phyloP scores from a whole-genome alignment of 1,284 basidiomycete species.

The Cutaneotrichosporon sp. region DNA sequence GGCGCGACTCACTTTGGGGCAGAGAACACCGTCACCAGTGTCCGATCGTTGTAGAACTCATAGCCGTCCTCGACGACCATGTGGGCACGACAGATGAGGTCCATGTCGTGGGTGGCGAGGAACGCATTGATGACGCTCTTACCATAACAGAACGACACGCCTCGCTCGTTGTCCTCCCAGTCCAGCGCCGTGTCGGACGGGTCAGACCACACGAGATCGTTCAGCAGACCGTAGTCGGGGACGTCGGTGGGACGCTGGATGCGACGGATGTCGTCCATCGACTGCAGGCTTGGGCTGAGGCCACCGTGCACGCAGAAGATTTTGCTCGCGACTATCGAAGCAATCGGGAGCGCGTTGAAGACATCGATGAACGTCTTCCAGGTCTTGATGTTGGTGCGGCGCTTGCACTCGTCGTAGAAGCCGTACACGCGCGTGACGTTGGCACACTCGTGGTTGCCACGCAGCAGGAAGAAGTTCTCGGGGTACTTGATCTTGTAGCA shows the following conservation, averaged over 20 bases:
- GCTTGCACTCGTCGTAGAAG: constrained; percentile 99
- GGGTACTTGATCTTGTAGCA: constrained; percentile 99
- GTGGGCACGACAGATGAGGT: constrained; percentile 97
- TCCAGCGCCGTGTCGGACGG: constrained; percentile 96
- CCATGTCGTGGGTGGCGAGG: constrained; percentile 79
- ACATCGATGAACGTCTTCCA: constrained; percentile 99
- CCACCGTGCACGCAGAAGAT: constrained; percentile 99
- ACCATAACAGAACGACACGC: constrained; percentile 99
- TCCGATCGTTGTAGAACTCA: constrained; percentile 99
- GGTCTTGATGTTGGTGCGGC: constrained; percentile 98
- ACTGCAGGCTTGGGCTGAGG: constrained; percentile 92
- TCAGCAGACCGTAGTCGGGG: constrained; percentile 96
- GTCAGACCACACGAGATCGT: constrained; percentile 98
- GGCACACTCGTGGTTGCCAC: constrained; percentile 99
- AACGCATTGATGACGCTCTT: constrained; percentile 97
- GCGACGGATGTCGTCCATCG: constrained; percentile 98
- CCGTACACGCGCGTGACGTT: constrained; percentile 99
- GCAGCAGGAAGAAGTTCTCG: constrained; percentile 97
- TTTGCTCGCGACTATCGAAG: constrained; percentile 97
- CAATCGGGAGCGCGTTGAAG: constrained; percentile 98
- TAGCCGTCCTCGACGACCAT: constrained; percentile 99
- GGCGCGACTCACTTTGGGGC: constrained; percentile 76
- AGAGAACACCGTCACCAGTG: constrained; percentile 96
- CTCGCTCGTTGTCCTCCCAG: constrained; percentile 99
- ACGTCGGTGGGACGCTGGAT: constrained; percentile 99